Evolutionary conservation across 2,329 filamentous ascomycete genomes (phyloP).

Genomic region (Aspergillus arachidicola): DNA sequence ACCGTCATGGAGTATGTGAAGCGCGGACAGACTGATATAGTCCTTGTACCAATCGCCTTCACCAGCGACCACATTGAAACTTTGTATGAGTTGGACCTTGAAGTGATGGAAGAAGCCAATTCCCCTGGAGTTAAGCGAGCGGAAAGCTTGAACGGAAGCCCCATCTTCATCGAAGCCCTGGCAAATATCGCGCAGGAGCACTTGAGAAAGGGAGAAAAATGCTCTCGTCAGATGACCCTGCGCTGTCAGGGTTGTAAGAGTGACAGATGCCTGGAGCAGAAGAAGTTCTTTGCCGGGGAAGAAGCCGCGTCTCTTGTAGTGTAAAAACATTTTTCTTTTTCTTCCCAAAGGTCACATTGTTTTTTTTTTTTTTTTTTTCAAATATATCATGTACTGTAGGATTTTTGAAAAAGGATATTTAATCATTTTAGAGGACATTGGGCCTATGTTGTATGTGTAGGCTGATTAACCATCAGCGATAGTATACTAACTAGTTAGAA

Average conservation of each 20-base stretch:
- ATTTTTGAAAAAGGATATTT: background rate
- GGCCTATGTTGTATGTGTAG: too few relatives aligned
- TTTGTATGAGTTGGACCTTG: conserved; percentile 87
- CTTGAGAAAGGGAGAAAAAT: conserved; percentile 68
- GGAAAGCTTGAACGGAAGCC: conserved; percentile 88
- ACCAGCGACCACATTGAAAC: conserved; percentile 99
- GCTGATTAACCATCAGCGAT: background rate
- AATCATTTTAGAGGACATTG: background rate
- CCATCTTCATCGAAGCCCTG: conserved; percentile 85
- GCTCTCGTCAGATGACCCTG: conserved; percentile 83
- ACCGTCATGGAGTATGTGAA: conserved; percentile 87
- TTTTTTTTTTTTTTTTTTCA: too few relatives aligned
- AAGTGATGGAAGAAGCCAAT: conserved; percentile 84
- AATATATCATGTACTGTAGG: background rate
- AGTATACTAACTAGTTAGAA: too few relatives aligned
- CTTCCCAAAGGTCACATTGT: background rate
- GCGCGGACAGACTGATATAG: conserved; percentile 86
- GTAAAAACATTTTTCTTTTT: conserved; percentile 16
- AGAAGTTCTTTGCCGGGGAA: conserved; percentile 64
- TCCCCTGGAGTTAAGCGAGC: conserved; percentile 82
- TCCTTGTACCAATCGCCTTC: conserved; percentile 94
- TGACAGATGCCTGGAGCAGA: conserved; percentile 76
- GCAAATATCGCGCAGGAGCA: conserved; percentile 85
- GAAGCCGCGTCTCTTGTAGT: conserved; percentile 36
- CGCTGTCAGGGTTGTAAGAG: conserved; percentile 93